These are phyloP conservation scores for Leishmania amazonensis DNA, from an alignment of 208 protist genomes.

Conservation along the genomic window DNA sequence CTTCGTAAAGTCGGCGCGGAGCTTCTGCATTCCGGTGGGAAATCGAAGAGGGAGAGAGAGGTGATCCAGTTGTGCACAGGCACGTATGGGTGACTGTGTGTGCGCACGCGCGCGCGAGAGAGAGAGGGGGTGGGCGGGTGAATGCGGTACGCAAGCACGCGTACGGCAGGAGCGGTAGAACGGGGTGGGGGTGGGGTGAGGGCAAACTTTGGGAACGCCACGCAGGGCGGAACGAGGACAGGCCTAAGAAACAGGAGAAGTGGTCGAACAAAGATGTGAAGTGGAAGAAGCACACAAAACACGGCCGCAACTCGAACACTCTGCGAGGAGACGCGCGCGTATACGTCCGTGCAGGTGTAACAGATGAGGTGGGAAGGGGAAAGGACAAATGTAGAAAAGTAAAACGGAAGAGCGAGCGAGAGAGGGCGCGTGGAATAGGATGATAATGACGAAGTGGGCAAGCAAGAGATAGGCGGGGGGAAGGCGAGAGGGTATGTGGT, in stretches of 20 bases:
- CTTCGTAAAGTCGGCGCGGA: slow-evolving; percentile 26
- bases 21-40: slow-evolving; percentile 21
- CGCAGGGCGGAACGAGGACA: not conserved
- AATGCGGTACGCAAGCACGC: not conserved
- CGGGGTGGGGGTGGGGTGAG: not conserved
- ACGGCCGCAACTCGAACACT: no score
- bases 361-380: not conserved
- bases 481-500: not conserved
- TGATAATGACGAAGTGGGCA: not conserved
- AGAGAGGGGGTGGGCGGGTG: not conserved
- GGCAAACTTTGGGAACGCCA: not conserved
- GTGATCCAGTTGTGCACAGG: not conserved
- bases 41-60: not conserved
- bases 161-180: not conserved
- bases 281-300: not conserved
- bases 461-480: not conserved
- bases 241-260: not conserved
- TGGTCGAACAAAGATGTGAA: not conserved
- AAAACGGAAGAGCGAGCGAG: not conserved
- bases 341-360: not conserved
- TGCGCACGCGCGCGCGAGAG: not conserved
- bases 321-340: not conserved
- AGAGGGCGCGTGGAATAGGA: not conserved
- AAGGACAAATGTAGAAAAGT: not conserved
- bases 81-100: not conserved